Evolutionary conservation across 2,329 filamentous ascomycete species (phyloP), one percentile per base, ranked within the genome.

Genomic region (Fusarium solani-melongenae): DNA sequence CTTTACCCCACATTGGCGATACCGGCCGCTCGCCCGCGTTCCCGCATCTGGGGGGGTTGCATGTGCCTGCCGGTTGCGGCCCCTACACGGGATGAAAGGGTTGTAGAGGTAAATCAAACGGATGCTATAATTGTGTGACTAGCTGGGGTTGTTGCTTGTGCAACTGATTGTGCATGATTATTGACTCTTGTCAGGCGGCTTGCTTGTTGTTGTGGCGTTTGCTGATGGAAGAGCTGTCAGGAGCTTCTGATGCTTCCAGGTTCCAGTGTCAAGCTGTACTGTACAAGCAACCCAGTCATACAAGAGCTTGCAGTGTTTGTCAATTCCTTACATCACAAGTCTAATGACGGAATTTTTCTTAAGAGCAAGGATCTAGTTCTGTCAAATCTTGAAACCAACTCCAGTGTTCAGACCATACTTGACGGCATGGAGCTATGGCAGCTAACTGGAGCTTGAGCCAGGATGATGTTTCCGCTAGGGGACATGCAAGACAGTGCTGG

Each of bases 1-100:
- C 63, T 59, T 66, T 78, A 78, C 76, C 76, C 76, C 76, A 78
- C 76, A 75, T 59, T 74, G 69, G 74, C 76, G 76, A 78, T 78
- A 78, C 73, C 74, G 76, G 74, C 75, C 64, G 49, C 46, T 63
- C 34, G 60, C 33, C 61, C 49, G 62, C 29, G 56, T n/a, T 39
- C 56, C 56, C 34, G 56, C 68, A 77, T 78, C 77, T 66, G 67
- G 67, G 73, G 67, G 67, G 66, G 59, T 63, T 71, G 62, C 63
- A 72, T 63, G 51, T 27, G 46, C 38, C 44, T 63, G n/a, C 71
- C 51, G 36, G 57, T 58, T 56, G 49, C 51, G 58, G 49, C 46
- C 46, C 24, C 8, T 24, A 27, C 1, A 51, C 27, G 11, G 46
- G 46, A 31, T 51, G 27, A 31, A 51, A 29, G 12, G 27, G 8